phyloP scores from a whole-genome alignment of 129 eudicot genomes.

The Apium graveolens region DNA sequence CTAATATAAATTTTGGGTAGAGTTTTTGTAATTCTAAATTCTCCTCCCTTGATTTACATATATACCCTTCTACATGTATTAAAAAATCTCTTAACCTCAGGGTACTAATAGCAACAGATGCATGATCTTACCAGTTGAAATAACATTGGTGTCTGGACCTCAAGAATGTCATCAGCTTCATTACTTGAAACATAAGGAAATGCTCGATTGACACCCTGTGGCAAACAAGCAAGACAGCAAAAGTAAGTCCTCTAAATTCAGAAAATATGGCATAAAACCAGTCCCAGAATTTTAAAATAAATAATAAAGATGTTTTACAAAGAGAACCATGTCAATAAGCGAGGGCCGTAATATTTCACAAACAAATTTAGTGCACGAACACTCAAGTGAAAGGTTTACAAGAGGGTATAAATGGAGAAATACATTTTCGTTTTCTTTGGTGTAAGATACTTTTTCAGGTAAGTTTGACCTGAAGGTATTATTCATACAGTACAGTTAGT shows the following conservation, averaged over 20 bases:
- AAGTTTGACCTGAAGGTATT: background rate
- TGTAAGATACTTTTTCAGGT: background rate
- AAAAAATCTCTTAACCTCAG: no score
- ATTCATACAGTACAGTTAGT: background rate
- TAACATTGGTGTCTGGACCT: slow-evolving; percentile 85
- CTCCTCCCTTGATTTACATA: no score
- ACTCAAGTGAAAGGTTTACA: background rate
- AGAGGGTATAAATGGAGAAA: background rate
- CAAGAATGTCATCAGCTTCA: slow-evolving; percentile 88
- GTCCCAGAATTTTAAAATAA: background rate
- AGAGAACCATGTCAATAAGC: background rate
- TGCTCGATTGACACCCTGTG: slow-evolving; percentile 95
- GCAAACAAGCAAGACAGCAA: slow-evolving; percentile 5
- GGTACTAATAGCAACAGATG: background rate
- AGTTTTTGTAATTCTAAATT: no score
- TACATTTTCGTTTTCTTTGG: background rate
- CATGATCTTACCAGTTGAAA: slow-evolving; percentile 67
- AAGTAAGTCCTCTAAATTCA: background rate
- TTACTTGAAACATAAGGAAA: slow-evolving; percentile 80
- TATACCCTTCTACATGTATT: no score
- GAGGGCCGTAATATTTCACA: background rate
- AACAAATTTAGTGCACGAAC: background rate
- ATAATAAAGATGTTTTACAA: background rate
- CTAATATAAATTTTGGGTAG: no score
- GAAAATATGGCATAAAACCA: background rate